Base-by-base conservation (phyloP, 441 rosid species). In the Sinapis alba region DNA sequence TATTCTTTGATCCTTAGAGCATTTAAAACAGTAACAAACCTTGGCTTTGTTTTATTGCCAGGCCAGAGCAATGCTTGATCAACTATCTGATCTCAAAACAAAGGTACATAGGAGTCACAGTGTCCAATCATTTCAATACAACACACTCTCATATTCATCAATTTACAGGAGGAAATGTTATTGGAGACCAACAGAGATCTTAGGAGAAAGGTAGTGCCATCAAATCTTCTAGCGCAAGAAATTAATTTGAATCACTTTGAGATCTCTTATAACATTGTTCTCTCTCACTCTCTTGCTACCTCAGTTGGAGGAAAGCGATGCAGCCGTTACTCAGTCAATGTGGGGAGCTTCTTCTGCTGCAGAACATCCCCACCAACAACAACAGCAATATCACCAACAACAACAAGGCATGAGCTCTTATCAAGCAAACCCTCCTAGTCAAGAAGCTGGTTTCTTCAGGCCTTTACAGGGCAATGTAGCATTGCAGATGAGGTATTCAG, bases 291-390 rank as follows among this genome's bases (percentile, higher is more conserved):
- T 20, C 21, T 30, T 16, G 51, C 24, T 64, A 19, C n/a, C 50
- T 68, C 81, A 91, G 95, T 57, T 88, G 82, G 89, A 86, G 69
- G 92, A 84, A 65, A 79, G 80, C 0, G 73, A 80, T 30, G 76
- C 71, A 20, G 76, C 66, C 3, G 73, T 79, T 34, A 63, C 65
- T 57, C 61, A 73, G 27, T 59, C 87, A 26, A 80, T 80, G 66
- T 73, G 82, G 78, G 64, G 85, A 80, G 23, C 79, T 81, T 56
- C 74, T 53, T 53, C 26, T 61, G 63, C 28, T 8, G 69, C 62
- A 54, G 74, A 73, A 65, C 80, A 71, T 59, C 64, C 75, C 38
- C 71, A 75, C 6, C 69, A 75, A 36, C 74, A 74, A 13, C 68
- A 19, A 53, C 58, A 53, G 11, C 56, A 50, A 16, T 50, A 50